Evolutionary conservation across 371 early-diverging fungal genomes (phyloP).

Genomic region (Mucor sp.): DNA sequence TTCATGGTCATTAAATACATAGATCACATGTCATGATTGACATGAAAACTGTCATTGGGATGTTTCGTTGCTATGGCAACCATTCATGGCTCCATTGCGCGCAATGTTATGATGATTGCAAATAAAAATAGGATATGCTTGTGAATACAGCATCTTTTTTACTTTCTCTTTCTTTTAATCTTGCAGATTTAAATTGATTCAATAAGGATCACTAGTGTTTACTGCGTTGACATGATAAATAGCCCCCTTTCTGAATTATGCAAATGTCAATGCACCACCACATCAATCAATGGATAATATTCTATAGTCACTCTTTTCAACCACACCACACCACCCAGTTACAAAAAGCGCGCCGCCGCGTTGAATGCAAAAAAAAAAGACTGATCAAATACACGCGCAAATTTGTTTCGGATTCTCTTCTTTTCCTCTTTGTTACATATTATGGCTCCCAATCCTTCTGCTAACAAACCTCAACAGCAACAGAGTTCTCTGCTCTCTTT

Average conservation of each 20-base stretch:
- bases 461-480: neutral
- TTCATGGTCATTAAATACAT: neutral
- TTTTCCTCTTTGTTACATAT: neutral
- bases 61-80: neutral
- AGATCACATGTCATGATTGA: neutral
- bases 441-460: neutral
- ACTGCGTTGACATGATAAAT: neutral
- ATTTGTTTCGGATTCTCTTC: neutral
- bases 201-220: neutral
- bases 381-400: neutral
- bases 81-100: neutral
- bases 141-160: no score
- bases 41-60: neutral
- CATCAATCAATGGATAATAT: neutral
- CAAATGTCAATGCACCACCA: neutral
- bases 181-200: no score
- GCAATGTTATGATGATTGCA: no score
- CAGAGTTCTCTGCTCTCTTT: conserved; percentile 11
- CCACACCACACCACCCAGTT: neutral
- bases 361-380: neutral
- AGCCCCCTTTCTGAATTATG: neutral
- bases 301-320: neutral
- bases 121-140: no score
- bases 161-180: no score
- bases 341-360: neutral